Conservation (phyloP, 2,329 filamentous ascomycete species). For the Fusarium multiceps region DNA sequence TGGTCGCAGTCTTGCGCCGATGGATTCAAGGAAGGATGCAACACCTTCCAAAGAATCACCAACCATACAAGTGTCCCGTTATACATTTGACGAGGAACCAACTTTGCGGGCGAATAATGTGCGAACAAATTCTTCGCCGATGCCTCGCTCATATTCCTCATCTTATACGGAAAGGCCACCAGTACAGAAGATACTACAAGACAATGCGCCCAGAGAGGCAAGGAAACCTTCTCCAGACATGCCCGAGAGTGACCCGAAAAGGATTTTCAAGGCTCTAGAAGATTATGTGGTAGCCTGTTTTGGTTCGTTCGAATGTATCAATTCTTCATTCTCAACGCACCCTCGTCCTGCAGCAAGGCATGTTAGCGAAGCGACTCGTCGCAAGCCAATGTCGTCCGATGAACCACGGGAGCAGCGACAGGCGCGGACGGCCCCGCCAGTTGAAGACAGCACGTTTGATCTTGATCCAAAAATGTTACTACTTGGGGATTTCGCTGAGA, state of each 20-base stretch:
- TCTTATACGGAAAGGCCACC: slow-evolving; percentile 57
- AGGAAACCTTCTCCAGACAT: slow-evolving; percentile 29
- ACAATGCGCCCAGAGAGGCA: slow-evolving; percentile 26
- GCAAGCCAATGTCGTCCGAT: slow-evolving; percentile 43
- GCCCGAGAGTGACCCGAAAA: slow-evolving; percentile 57
- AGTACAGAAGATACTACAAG: slow-evolving; percentile 30
- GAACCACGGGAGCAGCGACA: slow-evolving; percentile 50
- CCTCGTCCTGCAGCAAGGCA: slow-evolving; percentile 49
- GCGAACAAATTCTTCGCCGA: slow-evolving; percentile 34
- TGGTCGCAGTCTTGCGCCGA: slow-evolving; percentile 11
- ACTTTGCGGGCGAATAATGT: slow-evolving; percentile 51
- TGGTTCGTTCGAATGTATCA: slow-evolving; percentile 76
- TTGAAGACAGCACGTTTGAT: slow-evolving; percentile 54
- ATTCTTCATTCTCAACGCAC: slow-evolving; percentile 75
- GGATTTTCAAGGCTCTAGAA: slow-evolving; percentile 80
- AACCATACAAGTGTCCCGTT: slow-evolving; percentile 40
- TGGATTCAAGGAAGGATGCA: slow-evolving; percentile 13
- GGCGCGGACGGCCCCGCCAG: slow-evolving; percentile 28
- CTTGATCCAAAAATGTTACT: slow-evolving; percentile 80
- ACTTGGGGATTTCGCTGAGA: slow-evolving; percentile 81
- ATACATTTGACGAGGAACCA: slow-evolving; percentile 54
- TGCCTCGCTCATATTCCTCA: slow-evolving; percentile 57
- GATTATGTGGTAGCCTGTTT: slow-evolving; percentile 80
- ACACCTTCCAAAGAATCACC: slow-evolving; percentile 24
- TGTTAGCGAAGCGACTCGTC: slow-evolving; percentile 43